Evolutionary conservation across 805 yeast genomes (phyloP).

Genomic region (Starmerella gropengiesseri): DNA sequence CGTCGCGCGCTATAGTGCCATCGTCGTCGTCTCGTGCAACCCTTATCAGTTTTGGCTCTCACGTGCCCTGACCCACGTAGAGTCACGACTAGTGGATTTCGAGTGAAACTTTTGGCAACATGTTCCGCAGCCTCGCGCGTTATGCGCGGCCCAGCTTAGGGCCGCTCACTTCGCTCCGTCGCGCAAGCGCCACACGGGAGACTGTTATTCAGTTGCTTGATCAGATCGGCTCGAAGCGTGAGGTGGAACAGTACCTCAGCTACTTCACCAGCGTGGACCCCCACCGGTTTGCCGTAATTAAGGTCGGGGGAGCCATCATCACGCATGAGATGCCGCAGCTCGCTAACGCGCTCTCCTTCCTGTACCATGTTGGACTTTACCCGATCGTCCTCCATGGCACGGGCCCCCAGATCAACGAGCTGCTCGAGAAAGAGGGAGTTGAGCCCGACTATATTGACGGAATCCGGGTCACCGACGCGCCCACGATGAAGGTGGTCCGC

Average conservation of each 20-base stretch:
- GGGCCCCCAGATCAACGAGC: constrained; percentile 95
- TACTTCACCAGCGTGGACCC: constrained; percentile 84
- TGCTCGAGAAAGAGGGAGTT: constrained; percentile 84
- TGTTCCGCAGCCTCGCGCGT: constrained; percentile 5
- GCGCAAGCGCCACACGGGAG: constrained; percentile 52
- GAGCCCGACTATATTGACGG: constrained; percentile 96
- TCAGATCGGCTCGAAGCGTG: constrained; percentile 94
- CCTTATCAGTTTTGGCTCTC: constrained; percentile 4
- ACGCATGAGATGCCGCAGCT: constrained; percentile 87
- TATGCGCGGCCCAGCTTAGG: constrained; percentile 5
- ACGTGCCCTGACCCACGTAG: background rate
- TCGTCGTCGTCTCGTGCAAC: too few species aligned
- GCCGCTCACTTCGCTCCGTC: constrained; percentile 3
- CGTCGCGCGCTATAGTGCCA: too few species aligned
- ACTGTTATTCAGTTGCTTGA: constrained; percentile 91
- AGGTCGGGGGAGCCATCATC: constrained; percentile 98
- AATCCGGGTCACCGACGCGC: constrained; percentile 85
- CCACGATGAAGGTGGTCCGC: constrained; percentile 93
- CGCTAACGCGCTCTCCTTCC: constrained; percentile 89
- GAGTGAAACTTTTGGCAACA: constrained; percentile 7
- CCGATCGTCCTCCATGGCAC: constrained; percentile 97
- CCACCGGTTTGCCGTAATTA: constrained; percentile 96
- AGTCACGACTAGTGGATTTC: constrained; percentile 1
- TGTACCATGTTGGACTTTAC: constrained; percentile 93
- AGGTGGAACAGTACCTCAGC: constrained; percentile 93